phyloP scores from a whole-genome alignment of 129 eudicot species.

The Ambrosia artemisiifolia region DNA sequence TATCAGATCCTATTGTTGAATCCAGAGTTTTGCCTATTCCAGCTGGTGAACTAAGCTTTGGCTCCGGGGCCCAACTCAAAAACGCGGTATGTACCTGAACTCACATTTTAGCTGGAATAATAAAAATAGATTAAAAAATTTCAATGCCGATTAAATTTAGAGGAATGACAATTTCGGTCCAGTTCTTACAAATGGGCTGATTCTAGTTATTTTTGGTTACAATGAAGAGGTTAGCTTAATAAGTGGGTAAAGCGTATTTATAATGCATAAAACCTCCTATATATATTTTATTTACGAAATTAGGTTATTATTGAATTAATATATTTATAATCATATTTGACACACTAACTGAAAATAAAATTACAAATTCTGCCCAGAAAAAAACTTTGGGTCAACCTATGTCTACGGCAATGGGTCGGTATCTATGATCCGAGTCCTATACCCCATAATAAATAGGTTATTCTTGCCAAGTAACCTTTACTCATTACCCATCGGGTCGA shows the following conservation, averaged over 20 bases:
- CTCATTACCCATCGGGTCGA: too few relatives aligned
- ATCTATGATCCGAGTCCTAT: too few relatives aligned
- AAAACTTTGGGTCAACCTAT: neutral
- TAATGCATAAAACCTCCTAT: neutral
- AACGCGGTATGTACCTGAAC: constrained; percentile 60
- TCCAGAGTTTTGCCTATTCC: constrained; percentile 87
- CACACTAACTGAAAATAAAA: neutral
- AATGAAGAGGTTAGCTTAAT: neutral
- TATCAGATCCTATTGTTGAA: constrained; percentile 94
- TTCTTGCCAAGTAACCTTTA: too few relatives aligned
- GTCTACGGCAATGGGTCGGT: too few relatives aligned
- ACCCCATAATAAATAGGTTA: too few relatives aligned
- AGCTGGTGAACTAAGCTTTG: constrained; percentile 93
- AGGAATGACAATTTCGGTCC: neutral
- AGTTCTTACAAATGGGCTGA: neutral
- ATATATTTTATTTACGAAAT: neutral
- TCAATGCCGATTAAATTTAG: neutral
- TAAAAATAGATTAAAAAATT: neutral
- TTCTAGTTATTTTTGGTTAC: neutral
- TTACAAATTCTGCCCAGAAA: neutral
- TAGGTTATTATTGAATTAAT: neutral
- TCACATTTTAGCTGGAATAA: neutral
- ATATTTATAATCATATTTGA: too few relatives aligned
- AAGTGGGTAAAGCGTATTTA: too few relatives aligned
- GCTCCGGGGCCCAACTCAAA: constrained; percentile 96